Conservation (phyloP, 2,329 filamentous ascomycete species). For the Diaporthe amygdali region DNA sequence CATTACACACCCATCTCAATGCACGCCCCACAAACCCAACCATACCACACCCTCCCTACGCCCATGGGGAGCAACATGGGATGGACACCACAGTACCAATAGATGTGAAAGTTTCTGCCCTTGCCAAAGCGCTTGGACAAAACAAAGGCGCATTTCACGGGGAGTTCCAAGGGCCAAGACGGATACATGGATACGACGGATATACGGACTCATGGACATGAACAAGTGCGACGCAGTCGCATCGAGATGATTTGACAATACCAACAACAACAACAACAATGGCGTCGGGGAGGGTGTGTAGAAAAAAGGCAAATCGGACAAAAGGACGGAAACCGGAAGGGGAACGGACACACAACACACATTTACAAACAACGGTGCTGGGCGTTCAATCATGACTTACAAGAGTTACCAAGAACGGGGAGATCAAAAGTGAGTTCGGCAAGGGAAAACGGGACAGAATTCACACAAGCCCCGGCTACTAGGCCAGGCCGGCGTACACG, state of each 20-base stretch:
- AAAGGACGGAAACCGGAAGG: not conserved
- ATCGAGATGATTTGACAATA: not conserved
- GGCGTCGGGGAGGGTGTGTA: constrained; percentile 1
- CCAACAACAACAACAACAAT: not conserved
- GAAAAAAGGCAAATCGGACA: constrained; percentile 6
- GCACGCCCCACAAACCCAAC: constrained; percentile 8
- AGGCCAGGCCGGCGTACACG: constrained; percentile 15
- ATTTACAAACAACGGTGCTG: not conserved
- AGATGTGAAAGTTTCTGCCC: not conserved
- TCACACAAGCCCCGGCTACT: constrained; percentile 15
- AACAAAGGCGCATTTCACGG: not conserved
- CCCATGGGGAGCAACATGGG: constrained; percentile 20
- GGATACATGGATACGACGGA: not conserved
- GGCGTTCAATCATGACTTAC: constrained; percentile 1
- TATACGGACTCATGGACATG: constrained; percentile 3
- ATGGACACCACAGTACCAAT: constrained; percentile 22
- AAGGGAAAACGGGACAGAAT: not conserved
- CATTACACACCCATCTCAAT: constrained; percentile 6
- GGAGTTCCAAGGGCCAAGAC: not conserved
- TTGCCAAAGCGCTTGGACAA: not conserved
- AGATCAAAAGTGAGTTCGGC: not conserved
- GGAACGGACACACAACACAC: not conserved
- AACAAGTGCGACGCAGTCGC: not conserved
- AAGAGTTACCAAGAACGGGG: not conserved
- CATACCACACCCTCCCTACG: constrained; percentile 20